Conservation (phyloP, 306 rosid genomes). For the Gleditsia sinensis region DNA sequence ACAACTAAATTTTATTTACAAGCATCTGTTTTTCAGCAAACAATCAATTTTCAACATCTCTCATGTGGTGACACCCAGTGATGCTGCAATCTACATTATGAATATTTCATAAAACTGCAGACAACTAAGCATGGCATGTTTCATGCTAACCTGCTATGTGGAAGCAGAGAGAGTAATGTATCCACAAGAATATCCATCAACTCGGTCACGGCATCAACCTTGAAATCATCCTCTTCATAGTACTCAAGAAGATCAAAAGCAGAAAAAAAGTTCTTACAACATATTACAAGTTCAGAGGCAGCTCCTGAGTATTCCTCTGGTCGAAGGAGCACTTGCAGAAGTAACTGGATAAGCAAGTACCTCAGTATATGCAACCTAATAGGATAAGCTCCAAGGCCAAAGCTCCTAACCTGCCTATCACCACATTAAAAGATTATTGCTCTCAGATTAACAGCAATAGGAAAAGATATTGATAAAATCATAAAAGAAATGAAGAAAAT, state of each 20-base stretch:
- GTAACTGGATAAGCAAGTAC: slow-evolving; percentile 88
- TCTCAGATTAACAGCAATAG: slow-evolving; percentile 36
- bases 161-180: slow-evolving; percentile 82
- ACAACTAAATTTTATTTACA: not conserved
- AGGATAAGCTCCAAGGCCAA: slow-evolving; percentile 47
- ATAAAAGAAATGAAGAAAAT: slow-evolving; percentile 49
- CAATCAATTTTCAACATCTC: not conserved
- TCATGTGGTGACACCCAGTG: too few species aligned
- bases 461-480: slow-evolving; percentile 10
- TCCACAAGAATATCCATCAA: slow-evolving; percentile 93
- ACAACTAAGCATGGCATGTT: slow-evolving; percentile 14
- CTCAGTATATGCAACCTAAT: slow-evolving; percentile 68
- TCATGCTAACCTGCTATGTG: slow-evolving; percentile 72
- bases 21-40: not conserved
- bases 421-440: slow-evolving; percentile 33
- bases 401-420: slow-evolving; percentile 71
- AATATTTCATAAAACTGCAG: not conserved
- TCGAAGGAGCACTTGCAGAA: slow-evolving; percentile 80
- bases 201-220: slow-evolving; percentile 63
- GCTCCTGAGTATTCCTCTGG: slow-evolving; percentile 86
- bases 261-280: slow-evolving; percentile 79
- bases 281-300: slow-evolving; percentile 77
- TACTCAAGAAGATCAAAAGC: slow-evolving; percentile 61
- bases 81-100: too few species aligned
- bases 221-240: slow-evolving; percentile 63